phyloP scores from a whole-genome alignment of 2,329 filamentous ascomycete genomes.

The Knufia fluminis region DNA sequence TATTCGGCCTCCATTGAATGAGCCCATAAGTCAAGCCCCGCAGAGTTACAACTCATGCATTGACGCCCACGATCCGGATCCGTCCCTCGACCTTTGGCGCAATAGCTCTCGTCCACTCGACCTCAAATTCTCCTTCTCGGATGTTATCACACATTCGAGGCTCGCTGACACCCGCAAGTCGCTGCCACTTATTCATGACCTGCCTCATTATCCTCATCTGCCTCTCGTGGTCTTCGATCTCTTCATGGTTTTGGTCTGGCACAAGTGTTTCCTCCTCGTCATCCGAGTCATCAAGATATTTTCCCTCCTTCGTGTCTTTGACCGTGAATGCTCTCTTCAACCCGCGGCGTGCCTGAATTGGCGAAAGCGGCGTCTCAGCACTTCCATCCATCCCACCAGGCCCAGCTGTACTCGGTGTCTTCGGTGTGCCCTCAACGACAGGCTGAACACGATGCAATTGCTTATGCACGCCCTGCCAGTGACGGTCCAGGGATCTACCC shows the following conservation, averaged over 20 bases:
- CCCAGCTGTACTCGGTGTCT: conserved; percentile 11
- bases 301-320: conserved; percentile 38
- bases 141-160: conserved; percentile 18
- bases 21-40: background rate
- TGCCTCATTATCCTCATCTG: conserved; percentile 15
- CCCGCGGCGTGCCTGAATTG: conserved; percentile 6
- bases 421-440: conserved; percentile 15
- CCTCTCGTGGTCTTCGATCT: conserved; percentile 21
- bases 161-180: conserved; percentile 18
- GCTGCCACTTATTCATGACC: conserved; percentile 21
- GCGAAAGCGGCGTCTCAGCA: conserved; percentile 6
- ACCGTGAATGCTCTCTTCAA: conserved; percentile 31
- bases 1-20: too few relatives aligned
- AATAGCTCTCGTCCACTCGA: conserved; percentile 46
- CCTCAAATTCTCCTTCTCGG: conserved; percentile 18
- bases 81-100: conserved; percentile 68
- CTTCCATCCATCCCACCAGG: conserved; percentile 2
- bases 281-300: conserved; percentile 38
- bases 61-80: conserved; percentile 38
- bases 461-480: conserved; percentile 59
- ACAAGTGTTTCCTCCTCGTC: conserved; percentile 32
- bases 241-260: conserved; percentile 2
- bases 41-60: background rate
- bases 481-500: conserved; percentile 50
- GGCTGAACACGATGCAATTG: conserved; percentile 41